A percentile compares a stretch with the other conserved stretches of the same genome.
Evolutionary conservation across 106 monocot species (phyloP).

Genomic region (Cymbidium sinense): DNA sequence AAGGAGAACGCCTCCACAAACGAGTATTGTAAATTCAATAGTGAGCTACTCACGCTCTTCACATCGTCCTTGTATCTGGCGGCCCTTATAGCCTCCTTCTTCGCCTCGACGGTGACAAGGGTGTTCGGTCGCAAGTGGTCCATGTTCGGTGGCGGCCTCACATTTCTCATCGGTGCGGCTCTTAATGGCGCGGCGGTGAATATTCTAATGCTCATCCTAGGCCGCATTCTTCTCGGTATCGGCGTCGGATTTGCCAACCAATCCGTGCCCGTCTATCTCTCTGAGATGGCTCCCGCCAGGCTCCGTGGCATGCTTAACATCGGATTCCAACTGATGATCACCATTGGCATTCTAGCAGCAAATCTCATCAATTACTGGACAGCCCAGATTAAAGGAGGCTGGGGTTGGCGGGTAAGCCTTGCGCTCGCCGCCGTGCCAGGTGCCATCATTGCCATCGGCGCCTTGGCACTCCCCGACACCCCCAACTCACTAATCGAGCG

Average conservation of each 20-base stretch:
- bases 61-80: slow-evolving; percentile 42
- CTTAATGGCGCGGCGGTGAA: slow-evolving; percentile 28
- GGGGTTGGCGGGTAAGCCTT: slow-evolving; percentile 38
- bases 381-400: slow-evolving; percentile 23
- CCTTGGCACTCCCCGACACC: slow-evolving; percentile 38
- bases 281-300: slow-evolving; percentile 35
- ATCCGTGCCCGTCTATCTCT: slow-evolving; percentile 38
- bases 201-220: slow-evolving; percentile 29
- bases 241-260: slow-evolving; percentile 30
- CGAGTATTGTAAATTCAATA: slow-evolving; percentile 24
- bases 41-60: slow-evolving; percentile 10
- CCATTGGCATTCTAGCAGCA: slow-evolving; percentile 34
- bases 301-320: slow-evolving; percentile 36
- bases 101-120: slow-evolving; percentile 25
- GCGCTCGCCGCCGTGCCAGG: slow-evolving; percentile 32
- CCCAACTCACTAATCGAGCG: slow-evolving; percentile 43
- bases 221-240: slow-evolving; percentile 11
- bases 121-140: slow-evolving; percentile 26
- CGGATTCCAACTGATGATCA: slow-evolving; percentile 45
- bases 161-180: slow-evolving; percentile 31
- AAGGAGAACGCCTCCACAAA: slow-evolving; percentile 8
- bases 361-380: slow-evolving; percentile 39
- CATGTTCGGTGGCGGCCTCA: slow-evolving; percentile 29
- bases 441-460: slow-evolving; percentile 26
- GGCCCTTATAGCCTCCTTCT: slow-evolving; percentile 26